Evolutionary conservation across 805 yeast genomes (phyloP).

Genomic region (Yarrowia sp.): DNA sequence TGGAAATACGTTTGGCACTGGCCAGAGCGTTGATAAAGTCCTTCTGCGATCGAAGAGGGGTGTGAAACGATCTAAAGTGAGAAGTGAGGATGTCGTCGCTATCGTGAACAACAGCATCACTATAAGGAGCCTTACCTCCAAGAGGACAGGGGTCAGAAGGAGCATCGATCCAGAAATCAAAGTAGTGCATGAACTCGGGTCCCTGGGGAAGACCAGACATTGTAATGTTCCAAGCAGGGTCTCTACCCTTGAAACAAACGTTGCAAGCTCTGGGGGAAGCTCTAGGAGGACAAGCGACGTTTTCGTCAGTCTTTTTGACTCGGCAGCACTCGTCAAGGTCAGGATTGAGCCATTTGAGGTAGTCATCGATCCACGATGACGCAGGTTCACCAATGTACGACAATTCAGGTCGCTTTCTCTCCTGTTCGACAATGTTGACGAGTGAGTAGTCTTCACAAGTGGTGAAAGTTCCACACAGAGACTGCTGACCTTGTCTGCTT

Average conservation of each 20-base stretch:
- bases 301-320: slow-evolving; percentile 58
- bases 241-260: slow-evolving; percentile 68
- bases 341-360: slow-evolving; percentile 85
- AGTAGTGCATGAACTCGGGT: slow-evolving; percentile 71
- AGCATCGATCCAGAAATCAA: slow-evolving; percentile 80
- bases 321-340: slow-evolving; percentile 85
- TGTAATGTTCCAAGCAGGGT: slow-evolving; percentile 67
- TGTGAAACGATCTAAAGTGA: slow-evolving; percentile 80
- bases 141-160: slow-evolving; percentile 92
- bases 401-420: slow-evolving; percentile 66
- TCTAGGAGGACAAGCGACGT: slow-evolving; percentile 69
- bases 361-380: slow-evolving; percentile 94
- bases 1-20: slow-evolving; percentile 70
- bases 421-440: slow-evolving; percentile 84
- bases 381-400: slow-evolving; percentile 82
- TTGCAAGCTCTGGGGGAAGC: slow-evolving; percentile 76
- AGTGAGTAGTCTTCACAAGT: slow-evolving; percentile 81
- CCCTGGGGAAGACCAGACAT: slow-evolving; percentile 87
- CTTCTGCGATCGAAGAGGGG: slow-evolving; percentile 77
- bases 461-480: slow-evolving; percentile 85
- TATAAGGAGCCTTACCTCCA: slow-evolving; percentile 94
- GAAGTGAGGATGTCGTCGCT: slow-evolving; percentile 59
- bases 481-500: slow-evolving; percentile 65
- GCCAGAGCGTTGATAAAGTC: slow-evolving; percentile 85
- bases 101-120: slow-evolving; percentile 60